A percentile compares a stretch with the other conserved stretches of the same genome.
phyloP scores from a whole-genome alignment of 208 protist genomes.

The Acanthamoeba royreba region DNA sequence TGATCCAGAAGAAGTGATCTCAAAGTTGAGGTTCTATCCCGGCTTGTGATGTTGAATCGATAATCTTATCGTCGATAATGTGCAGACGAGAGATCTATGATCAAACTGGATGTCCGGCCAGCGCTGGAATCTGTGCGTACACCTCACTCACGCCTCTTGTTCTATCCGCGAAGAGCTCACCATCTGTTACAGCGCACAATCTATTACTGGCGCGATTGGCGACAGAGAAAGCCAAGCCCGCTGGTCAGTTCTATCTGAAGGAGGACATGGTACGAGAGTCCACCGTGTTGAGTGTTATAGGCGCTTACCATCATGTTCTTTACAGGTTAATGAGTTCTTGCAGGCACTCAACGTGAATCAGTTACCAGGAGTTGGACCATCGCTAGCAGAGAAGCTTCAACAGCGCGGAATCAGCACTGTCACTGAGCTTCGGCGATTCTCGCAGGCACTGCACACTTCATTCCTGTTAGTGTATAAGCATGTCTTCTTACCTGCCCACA shows the following conservation, averaged over 20 bases:
- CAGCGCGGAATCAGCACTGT: neutral
- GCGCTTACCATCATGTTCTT: neutral
- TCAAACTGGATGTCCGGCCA: conserved; percentile 5
- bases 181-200: conserved; percentile 13
- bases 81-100: neutral
- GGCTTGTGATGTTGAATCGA: neutral
- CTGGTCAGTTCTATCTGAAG: neutral
- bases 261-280: neutral
- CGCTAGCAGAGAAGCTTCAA: neutral
- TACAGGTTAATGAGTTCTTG: neutral
- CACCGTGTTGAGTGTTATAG: neutral
- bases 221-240: conserved; percentile 11
- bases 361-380: conserved; percentile 13
- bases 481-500: too few relatives aligned
- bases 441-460: neutral
- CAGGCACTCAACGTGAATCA: neutral
- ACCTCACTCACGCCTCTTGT: neutral
- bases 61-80: too few relatives aligned
- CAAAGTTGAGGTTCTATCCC: neutral
- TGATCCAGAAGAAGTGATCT: neutral
- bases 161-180: too few relatives aligned
- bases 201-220: neutral
- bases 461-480: too few relatives aligned
- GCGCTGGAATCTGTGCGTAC: neutral
- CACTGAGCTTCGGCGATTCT: neutral